phyloP scores from a whole-genome alignment of 2,329 filamentous ascomycete genomes.

The Knoxdaviesia proteae region DNA sequence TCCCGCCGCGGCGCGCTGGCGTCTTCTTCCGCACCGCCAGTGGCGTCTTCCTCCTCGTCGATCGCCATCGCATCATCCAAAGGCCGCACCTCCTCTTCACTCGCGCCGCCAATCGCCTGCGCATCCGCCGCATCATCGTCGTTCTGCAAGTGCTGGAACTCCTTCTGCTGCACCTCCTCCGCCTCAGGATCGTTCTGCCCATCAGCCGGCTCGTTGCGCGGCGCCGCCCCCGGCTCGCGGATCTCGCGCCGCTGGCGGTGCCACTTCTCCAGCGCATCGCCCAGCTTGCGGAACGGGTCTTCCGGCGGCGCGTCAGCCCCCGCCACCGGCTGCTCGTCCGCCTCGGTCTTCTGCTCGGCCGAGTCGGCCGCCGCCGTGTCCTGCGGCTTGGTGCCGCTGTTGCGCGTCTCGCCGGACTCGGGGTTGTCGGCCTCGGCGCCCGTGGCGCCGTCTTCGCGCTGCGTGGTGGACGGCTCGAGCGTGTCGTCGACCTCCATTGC shows the following conservation, averaged over 20 bases:
- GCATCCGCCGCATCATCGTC: constrained; percentile 66
- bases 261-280: constrained; percentile 82
- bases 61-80: constrained; percentile 81
- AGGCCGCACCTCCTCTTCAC: constrained; percentile 66
- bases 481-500: constrained; percentile 41
- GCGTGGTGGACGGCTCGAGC: constrained; percentile 35
- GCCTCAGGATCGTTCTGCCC: constrained; percentile 13
- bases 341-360: constrained; percentile 21
- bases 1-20: constrained; percentile 20
- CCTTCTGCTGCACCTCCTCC: constrained; percentile 49
- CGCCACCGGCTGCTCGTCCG: constrained; percentile 20
- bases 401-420: constrained; percentile 40
- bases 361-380: constrained; percentile 23
- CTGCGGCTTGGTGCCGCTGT: constrained; percentile 26
- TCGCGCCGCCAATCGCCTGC: constrained; percentile 76
- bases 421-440: constrained; percentile 44
- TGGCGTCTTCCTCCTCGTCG: constrained; percentile 42
- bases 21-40: constrained; percentile 19
- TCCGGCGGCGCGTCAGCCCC: constrained; percentile 21
- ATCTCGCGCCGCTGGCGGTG: constrained; percentile 79
- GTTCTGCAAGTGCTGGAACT: constrained; percentile 83
- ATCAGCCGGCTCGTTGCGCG: constrained; percentile 29
- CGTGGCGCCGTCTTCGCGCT: constrained; percentile 45
- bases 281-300: constrained; percentile 82
- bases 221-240: constrained; percentile 23